Conservation (phyloP, 2,329 filamentous ascomycete species). For the Pyricularia pennisetigena region DNA sequence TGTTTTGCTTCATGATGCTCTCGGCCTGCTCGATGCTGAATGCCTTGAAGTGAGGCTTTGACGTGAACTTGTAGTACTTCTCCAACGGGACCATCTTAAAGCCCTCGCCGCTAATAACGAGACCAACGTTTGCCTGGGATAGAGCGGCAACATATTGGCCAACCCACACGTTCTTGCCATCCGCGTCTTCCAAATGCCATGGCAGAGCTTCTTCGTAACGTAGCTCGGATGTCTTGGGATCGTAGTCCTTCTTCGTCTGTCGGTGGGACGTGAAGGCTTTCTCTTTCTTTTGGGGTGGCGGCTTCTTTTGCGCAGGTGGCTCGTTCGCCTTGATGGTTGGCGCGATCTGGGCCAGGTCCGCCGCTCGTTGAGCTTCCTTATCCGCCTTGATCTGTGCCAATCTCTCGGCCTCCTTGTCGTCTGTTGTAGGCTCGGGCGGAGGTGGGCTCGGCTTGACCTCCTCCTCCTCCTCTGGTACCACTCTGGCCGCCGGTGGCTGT, state of each 20-base stretch:
- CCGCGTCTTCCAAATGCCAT: conserved; percentile 95
- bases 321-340: conserved; percentile 50
- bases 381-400: conserved; percentile 66
- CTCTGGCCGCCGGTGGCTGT: conserved; percentile 52
- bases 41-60: conserved; percentile 69
- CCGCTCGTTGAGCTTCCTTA: conserved; percentile 73
- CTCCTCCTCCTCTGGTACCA: conserved; percentile 46
- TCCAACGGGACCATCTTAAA: conserved; percentile 88
- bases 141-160: conserved; percentile 84
- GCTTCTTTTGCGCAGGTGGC: conserved; percentile 20
- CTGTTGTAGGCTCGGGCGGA: conserved; percentile 30
- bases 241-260: conserved; percentile 70
- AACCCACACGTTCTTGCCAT: conserved; percentile 90
- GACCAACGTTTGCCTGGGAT: conserved; percentile 74
- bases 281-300: conserved; percentile 60
- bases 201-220: conserved; percentile 93
- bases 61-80: conserved; percentile 86
- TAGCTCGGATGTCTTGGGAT: conserved; percentile 59
- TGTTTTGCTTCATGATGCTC: conserved; percentile 69
- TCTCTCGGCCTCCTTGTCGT: conserved; percentile 51
- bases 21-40: conserved; percentile 80
- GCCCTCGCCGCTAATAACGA: conserved; percentile 57
- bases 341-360: conserved; percentile 87
- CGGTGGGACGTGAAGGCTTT: conserved; percentile 72
- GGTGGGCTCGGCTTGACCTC: conserved; percentile 9